Percentiles rank a stretch among this genome's conserved stretches.
phyloP scores from a whole-genome alignment of 2,329 filamentous ascomycete genomes.

The Phialemonium atrogriseum region DNA sequence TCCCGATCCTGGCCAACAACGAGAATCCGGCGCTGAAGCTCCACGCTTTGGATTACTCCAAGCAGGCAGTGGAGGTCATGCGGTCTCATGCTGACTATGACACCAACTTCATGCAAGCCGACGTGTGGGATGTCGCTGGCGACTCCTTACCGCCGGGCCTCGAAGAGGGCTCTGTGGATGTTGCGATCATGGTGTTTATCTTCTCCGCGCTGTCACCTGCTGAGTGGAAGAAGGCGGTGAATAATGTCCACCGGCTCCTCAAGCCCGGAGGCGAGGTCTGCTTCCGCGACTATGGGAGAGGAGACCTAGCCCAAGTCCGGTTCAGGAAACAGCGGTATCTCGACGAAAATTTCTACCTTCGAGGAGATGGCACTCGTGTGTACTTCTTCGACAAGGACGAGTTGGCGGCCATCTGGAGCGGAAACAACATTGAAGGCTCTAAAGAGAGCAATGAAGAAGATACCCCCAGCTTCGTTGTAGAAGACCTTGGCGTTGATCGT shows the following conservation, averaged over 20 bases:
- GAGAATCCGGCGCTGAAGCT: slow-evolving; percentile 74
- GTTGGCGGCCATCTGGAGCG: slow-evolving; percentile 70
- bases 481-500: slow-evolving; percentile 76
- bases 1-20: slow-evolving; percentile 79
- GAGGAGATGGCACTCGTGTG: slow-evolving; percentile 90
- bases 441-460: slow-evolving; percentile 16
- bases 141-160: slow-evolving; percentile 69
- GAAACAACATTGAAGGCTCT: slow-evolving; percentile 20
- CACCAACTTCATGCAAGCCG: slow-evolving; percentile 65
- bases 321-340: slow-evolving; percentile 95
- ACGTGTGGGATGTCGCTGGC: slow-evolving; percentile 87
- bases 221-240: slow-evolving; percentile 77
- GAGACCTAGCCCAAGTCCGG: slow-evolving; percentile 89
- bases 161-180: slow-evolving; percentile 71
- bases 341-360: slow-evolving; percentile 94
- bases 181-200: slow-evolving; percentile 93
- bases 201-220: slow-evolving; percentile 82
- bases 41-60: slow-evolving; percentile 94
- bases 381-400: slow-evolving; percentile 95
- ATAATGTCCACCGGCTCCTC: slow-evolving; percentile 72
- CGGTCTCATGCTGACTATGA: slow-evolving; percentile 71
- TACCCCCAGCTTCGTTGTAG: slow-evolving; percentile 53
- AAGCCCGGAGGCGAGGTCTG: slow-evolving; percentile 91
- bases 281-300: slow-evolving; percentile 93
- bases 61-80: slow-evolving; percentile 91